A percentile compares a stretch with the other conserved stretches of the same genome.
phyloP scores from a whole-genome alignment of 2,329 filamentous ascomycete species.

The Fusarium annulatum region DNA sequence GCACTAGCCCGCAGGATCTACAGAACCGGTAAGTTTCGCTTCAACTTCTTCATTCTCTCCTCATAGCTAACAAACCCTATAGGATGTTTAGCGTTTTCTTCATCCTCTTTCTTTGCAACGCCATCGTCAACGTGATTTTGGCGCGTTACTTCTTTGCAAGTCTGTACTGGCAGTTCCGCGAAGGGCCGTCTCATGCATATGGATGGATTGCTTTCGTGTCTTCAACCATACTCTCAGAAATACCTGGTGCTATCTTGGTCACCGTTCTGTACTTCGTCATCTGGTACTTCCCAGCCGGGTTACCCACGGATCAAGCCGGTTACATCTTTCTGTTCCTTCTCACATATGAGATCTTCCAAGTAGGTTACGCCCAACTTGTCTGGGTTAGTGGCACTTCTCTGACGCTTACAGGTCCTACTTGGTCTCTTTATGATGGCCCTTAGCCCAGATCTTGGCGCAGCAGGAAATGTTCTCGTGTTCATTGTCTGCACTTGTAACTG shows the following conservation, averaged over 20 bases:
- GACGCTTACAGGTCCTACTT: neutral
- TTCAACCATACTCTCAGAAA: neutral
- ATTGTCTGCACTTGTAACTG: neutral
- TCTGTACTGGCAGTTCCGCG: neutral
- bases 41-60: rapidly evolving
- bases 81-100: neutral
- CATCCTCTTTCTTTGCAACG: neutral
- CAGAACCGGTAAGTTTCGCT: neutral
- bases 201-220: neutral
- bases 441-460: neutral
- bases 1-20: neutral
- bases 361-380: rapidly evolving
- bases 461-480: neutral
- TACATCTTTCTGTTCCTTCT: neutral
- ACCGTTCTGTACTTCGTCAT: neutral
- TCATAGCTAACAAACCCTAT: rapidly evolving
- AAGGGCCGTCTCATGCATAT: neutral
- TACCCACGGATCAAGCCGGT: neutral
- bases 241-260: neutral
- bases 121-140: neutral
- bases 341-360: neutral
- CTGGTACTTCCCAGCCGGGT: neutral
- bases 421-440: neutral
- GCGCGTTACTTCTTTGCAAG: neutral
- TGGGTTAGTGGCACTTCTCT: rapidly evolving